These are phyloP conservation scores for Trichosporon sp. DNA, from an alignment of 1,284 basidiomycete species.

Conservation along the genomic window DNA sequence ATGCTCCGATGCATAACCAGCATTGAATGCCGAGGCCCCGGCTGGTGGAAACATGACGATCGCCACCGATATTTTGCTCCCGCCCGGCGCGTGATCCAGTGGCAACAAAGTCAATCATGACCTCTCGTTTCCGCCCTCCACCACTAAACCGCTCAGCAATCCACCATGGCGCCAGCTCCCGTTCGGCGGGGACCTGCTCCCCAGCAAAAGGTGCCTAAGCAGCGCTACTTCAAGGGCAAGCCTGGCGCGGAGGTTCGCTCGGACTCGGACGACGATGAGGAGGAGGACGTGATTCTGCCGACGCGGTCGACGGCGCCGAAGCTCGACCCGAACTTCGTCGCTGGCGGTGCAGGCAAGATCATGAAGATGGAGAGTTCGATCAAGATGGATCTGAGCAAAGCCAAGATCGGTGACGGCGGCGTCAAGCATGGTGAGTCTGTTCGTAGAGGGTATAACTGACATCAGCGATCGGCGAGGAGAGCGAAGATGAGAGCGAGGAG, in stretches of 20 bases:
- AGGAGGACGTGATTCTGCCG: slow-evolving; percentile 27
- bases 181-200: slow-evolving; percentile 22
- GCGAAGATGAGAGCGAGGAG: slow-evolving; percentile 38
- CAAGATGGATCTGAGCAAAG: slow-evolving; percentile 46
- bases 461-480: slow-evolving; percentile 29
- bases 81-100: slow-evolving; percentile 11
- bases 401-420: slow-evolving; percentile 50
- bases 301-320: slow-evolving; percentile 27
- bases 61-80: slow-evolving; percentile 22
- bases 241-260: slow-evolving; percentile 41
- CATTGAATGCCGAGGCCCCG: no score
- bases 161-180: slow-evolving; percentile 24
- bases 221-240: slow-evolving; percentile 53
- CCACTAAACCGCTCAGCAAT: neutral
- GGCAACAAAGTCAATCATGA: slow-evolving; percentile 19
- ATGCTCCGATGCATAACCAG: no score
- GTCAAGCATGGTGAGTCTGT: slow-evolving; percentile 37
- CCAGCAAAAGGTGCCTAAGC: slow-evolving; percentile 36
- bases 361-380: slow-evolving; percentile 37
- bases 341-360: slow-evolving; percentile 54
- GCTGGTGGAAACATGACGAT: neutral
- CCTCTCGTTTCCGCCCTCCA: neutral
- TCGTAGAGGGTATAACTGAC: slow-evolving; percentile 16
- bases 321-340: slow-evolving; percentile 41
- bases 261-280: slow-evolving; percentile 40